Conservation (phyloP, 139 green algal species). For the Picochlorum sp. region DNA sequence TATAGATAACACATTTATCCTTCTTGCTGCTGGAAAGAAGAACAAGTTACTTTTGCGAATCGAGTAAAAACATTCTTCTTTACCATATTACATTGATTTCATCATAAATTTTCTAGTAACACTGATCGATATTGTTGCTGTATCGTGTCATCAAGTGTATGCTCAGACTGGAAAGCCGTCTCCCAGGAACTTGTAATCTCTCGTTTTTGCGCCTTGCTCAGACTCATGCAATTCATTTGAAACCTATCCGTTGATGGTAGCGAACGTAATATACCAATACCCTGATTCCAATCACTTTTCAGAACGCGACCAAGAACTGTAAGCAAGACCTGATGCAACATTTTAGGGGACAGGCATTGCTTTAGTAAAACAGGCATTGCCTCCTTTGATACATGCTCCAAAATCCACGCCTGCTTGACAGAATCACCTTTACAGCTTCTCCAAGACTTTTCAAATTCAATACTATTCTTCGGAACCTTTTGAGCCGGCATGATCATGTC, state of each 20-base stretch:
- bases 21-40: constrained; percentile 78
- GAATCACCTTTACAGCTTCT: constrained; percentile 35
- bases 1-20: constrained; percentile 78
- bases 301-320: constrained; percentile 10
- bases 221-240: constrained; percentile 5
- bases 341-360: constrained; percentile 39
- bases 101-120: neutral
- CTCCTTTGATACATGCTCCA: constrained; percentile 37
- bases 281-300: neutral
- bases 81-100: constrained; percentile 42
- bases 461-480: constrained; percentile 16
- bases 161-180: neutral
- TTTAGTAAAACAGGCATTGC: constrained; percentile 50
- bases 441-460: constrained; percentile 68
- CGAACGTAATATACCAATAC: constrained; percentile 11
- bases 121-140: neutral
- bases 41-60: constrained; percentile 71
- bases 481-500: neutral
- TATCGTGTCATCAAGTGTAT: neutral
- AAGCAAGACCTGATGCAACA: constrained; percentile 25
- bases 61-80: constrained; percentile 41
- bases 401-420: constrained; percentile 40
- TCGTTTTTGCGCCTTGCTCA: neutral
- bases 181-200: neutral
- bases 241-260: constrained; percentile 12